phyloP scores from a whole-genome alignment of 805 yeast genomes.

The Myxozyma melibiosi region DNA sequence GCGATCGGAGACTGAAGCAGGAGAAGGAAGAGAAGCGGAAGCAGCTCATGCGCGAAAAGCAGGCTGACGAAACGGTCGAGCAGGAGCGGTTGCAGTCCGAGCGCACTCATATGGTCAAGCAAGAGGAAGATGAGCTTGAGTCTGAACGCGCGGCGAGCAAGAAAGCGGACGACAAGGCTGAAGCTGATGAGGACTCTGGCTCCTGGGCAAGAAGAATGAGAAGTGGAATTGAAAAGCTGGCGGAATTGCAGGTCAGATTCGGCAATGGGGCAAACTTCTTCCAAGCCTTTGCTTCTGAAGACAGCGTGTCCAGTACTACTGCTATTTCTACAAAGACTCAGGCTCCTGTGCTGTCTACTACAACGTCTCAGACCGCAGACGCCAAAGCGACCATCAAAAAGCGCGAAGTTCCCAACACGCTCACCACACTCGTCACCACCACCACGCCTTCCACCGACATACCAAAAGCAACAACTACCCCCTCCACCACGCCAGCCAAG shows the following conservation, averaged over 20 bases:
- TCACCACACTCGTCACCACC: neutral
- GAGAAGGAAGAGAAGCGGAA: neutral
- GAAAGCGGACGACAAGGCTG: neutral
- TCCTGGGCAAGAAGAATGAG: neutral
- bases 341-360: no score
- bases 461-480: neutral
- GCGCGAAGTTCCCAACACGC: neutral
- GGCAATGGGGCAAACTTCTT: neutral
- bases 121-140: neutral
- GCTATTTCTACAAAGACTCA: neutral
- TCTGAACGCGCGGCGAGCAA: neutral
- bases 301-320: neutral
- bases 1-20: neutral
- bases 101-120: neutral
- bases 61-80: neutral
- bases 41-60: neutral
- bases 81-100: neutral
- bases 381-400: no score
- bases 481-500: neutral
- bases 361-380: no score
- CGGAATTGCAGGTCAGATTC: neutral
- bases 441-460: neutral
- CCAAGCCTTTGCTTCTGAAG: neutral
- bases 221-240: neutral
- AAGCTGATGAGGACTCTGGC: neutral